Base-by-base conservation (phyloP, 164 flowering plant species). In the Buxus sempervirens region DNA sequence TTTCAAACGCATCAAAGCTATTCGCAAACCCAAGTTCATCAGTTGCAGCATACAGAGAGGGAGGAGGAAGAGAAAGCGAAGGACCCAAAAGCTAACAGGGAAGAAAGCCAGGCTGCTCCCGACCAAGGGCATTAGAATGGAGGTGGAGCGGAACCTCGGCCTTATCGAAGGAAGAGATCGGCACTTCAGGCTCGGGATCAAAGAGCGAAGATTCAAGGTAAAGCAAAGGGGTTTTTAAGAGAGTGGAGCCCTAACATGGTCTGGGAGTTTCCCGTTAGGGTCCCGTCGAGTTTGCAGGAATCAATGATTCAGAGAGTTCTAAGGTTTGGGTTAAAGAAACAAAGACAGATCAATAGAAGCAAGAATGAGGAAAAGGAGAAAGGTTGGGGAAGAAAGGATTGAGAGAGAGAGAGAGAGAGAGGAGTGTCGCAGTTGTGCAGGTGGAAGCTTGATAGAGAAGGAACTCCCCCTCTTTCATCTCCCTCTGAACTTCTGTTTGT, bases 1-100 rank as follows among this genome's bases (percentile, higher is more conserved):
- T 76, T 88, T 88, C 95, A 90, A 86, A 84, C 86, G 90, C 96
- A 93, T 93, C 89, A 91, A 87, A 86, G 60, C 80, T 60, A 82
- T 61, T 22, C 75, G 69, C 54, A 55, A 77, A 60, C 68, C 66
- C 68, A 62, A 72, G 18, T 26, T 53, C 65, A 84, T 75, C 85
- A 83, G 79, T 66, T 56, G 79, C 78, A 77, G 79, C 78, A 77
- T 63, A 63, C 78, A 77, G 80, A 41, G 67, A 71, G 71, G 77
- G 51, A 55, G 36, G 49, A 45, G 16, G 70, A 36, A 59, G 61
- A 67, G 57, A 65, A 19, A 22, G 38, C 18, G 25, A 26, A 58
- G n/a, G 15, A 58, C 14, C 5, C 28, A n/a, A 56, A 16, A 25
- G 57, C 41, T 48, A 41, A 26, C 5, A 45, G 36, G 60, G 19